Evolutionary conservation across 768 basidiomycete genomes (phyloP).

Genomic region (Lentinula sp.): DNA sequence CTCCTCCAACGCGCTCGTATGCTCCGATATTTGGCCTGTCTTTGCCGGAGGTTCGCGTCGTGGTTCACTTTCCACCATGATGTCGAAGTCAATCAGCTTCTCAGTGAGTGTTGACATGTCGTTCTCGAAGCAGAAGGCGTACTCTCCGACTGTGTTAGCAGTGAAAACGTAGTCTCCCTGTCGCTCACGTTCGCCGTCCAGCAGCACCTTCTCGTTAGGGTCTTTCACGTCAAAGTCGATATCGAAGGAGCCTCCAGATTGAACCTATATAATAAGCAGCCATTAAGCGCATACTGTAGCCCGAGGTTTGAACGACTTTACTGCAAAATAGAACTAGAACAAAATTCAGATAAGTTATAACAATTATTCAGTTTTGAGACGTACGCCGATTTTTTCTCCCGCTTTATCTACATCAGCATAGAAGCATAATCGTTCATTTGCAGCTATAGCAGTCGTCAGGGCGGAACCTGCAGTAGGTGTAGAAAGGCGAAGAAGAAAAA

Average conservation of each 20-base stretch:
- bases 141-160: constrained; percentile 86
- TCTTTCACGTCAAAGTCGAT: constrained; percentile 92
- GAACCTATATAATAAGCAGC: constrained; percentile 48
- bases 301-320: constrained; percentile 29
- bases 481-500: constrained; percentile 29
- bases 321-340: constrained; percentile 94
- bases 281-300: background rate
- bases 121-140: constrained; percentile 96
- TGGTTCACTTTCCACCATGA: constrained; percentile 98
- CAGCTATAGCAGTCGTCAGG: constrained; percentile 70
- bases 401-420: constrained; percentile 95
- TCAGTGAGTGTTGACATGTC: constrained; percentile 93
- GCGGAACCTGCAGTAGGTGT: constrained; percentile 47
- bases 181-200: constrained; percentile 84
- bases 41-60: constrained; percentile 85
- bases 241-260: constrained; percentile 96
- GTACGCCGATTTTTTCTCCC: constrained; percentile 84
- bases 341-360: constrained; percentile 5
- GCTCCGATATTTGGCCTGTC: constrained; percentile 82
- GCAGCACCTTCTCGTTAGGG: constrained; percentile 80
- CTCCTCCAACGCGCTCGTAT: constrained; percentile 91
- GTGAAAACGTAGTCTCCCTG: constrained; percentile 98
- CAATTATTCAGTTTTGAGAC: constrained; percentile 23
- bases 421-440: constrained; percentile 86
- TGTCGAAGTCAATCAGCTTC: constrained; percentile 92